Evolutionary conservation across 2,329 filamentous ascomycete species (phyloP).

Genomic region (Westerdykella ornata): DNA sequence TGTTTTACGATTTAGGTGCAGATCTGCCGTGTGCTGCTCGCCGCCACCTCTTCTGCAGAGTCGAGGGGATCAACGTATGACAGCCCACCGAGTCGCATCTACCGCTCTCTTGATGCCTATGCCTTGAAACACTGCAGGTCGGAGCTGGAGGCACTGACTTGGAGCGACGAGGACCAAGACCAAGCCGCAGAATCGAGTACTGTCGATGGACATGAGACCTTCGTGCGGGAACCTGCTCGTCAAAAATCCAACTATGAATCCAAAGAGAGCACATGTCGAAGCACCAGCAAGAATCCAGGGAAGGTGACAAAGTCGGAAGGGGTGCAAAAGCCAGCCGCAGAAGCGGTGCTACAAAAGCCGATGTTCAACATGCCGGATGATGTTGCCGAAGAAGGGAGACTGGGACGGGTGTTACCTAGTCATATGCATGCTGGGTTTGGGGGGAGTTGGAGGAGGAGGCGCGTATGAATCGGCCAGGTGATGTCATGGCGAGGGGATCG

Average conservation of each 20-base stretch:
- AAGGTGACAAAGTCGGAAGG: background rate
- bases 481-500: no score
- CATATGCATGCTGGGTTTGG: constrained; percentile 2
- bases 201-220: constrained; percentile 11
- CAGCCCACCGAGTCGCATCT: no score
- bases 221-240: background rate
- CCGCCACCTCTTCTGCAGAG: no score
- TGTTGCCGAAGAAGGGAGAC: constrained; percentile 7
- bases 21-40: constrained; percentile 12
- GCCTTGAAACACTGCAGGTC: no score
- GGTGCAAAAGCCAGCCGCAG: background rate
- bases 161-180: background rate
- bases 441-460: background rate
- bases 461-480: no score
- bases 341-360: no score
- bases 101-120: no score
- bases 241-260: background rate
- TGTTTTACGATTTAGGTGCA: constrained; percentile 10
- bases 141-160: no score
- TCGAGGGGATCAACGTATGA: no score
- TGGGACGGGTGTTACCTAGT: background rate
- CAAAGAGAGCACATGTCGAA: background rate
- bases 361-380: constrained; percentile 3
- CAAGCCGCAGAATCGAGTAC: constrained; percentile 11
- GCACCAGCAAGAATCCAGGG: background rate